Evolutionary conservation across 441 rosid species (phyloP).

Genomic region (Erodium trifolium): DNA sequence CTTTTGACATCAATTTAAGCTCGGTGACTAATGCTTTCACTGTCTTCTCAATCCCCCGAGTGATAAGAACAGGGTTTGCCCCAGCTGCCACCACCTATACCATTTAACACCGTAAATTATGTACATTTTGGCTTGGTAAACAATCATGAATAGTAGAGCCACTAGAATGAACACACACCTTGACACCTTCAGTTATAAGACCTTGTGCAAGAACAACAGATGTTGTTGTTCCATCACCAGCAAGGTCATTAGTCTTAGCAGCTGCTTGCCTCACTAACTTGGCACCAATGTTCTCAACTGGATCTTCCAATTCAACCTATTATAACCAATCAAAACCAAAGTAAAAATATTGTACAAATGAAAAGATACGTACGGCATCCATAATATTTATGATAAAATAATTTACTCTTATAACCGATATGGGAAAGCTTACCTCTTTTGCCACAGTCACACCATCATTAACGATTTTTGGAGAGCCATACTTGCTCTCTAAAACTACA

Average conservation of each 20-base stretch:
- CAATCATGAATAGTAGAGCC: not conserved
- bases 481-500: constrained; percentile 96
- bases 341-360: not conserved
- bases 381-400: not conserved
- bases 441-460: constrained; percentile 97
- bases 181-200: constrained; percentile 87
- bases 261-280: constrained; percentile 96
- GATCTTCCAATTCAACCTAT: constrained; percentile 94
- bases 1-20: constrained; percentile 75
- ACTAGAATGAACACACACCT: constrained; percentile 36
- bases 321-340: not conserved
- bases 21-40: constrained; percentile 66
- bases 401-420: not conserved
- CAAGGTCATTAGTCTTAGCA: constrained; percentile 92
- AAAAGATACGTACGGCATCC: not conserved
- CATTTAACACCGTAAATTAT: constrained; percentile 4
- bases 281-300: constrained; percentile 95
- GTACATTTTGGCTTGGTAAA: not conserved
- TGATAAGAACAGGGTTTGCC: constrained; percentile 84
- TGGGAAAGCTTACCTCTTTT: constrained; percentile 49
- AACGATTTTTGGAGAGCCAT: constrained; percentile 92
- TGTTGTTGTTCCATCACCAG: constrained; percentile 96
- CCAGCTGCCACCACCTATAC: constrained; percentile 94
- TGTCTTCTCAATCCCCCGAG: constrained; percentile 90
- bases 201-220: constrained; percentile 98